Percentiles rank a stretch among this genome's conserved stretches.
phyloP scores from a whole-genome alignment of 176 grass and related monocot species.

The Musa troglodytarum region DNA sequence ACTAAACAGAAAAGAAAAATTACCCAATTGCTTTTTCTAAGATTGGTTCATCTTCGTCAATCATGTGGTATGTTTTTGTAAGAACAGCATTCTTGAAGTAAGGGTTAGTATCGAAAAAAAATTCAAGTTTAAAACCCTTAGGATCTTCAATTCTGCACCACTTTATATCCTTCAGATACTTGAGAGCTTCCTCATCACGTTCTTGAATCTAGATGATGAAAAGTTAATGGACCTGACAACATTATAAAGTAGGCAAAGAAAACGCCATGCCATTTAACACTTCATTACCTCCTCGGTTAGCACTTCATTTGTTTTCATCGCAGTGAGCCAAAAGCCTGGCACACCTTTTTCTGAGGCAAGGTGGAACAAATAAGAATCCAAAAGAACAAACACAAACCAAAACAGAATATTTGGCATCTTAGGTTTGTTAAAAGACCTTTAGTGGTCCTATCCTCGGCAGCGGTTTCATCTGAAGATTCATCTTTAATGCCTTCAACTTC shows the following conservation, averaged over 20 bases:
- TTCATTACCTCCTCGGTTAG: constrained; percentile 7
- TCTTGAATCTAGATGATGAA: constrained; percentile 6
- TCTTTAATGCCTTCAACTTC: constrained; percentile 8
- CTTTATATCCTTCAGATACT: constrained; percentile 21
- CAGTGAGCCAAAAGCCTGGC: constrained; percentile 17
- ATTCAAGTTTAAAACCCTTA: constrained; percentile 23
- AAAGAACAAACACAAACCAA: neutral
- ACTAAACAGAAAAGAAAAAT: neutral
- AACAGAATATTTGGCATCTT: neutral
- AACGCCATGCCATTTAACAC: neutral
- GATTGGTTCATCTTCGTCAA: constrained; percentile 18
- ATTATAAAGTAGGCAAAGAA: neutral
- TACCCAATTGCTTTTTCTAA: constrained; percentile 23
- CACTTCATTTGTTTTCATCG: constrained; percentile 23
- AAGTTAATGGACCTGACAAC: neutral
- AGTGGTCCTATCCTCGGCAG: neutral
- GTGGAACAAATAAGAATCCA: neutral
- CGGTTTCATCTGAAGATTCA: constrained; percentile 5
- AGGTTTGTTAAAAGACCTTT: neutral
- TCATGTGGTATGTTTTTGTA: constrained; percentile 23
- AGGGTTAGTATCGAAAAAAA: constrained; percentile 17
- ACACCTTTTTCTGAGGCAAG: constrained; percentile 17
- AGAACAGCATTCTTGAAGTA: constrained; percentile 15
- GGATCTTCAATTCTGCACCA: constrained; percentile 20
- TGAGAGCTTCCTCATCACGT: constrained; percentile 17